Conservation (phyloP, 805 yeast genomes). For the Yarrowia sp. region DNA sequence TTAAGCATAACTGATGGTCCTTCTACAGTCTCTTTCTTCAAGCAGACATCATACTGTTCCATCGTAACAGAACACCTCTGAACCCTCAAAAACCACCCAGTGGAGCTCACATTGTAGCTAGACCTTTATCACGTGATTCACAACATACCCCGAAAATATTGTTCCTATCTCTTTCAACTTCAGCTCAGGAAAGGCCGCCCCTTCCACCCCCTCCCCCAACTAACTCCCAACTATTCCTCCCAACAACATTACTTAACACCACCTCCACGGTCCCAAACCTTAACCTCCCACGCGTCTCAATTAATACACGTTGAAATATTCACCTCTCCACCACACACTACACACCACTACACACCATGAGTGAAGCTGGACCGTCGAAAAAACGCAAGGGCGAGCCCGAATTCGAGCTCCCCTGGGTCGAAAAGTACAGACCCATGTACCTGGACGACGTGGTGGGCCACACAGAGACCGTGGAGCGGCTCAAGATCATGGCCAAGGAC, state of each 20-base stretch:
- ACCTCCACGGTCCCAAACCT: background rate
- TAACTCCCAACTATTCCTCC: background rate
- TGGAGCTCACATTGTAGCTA: no score
- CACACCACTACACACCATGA: background rate
- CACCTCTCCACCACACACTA: background rate
- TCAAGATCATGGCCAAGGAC: slow-evolving; percentile 79
- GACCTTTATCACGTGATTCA: no score
- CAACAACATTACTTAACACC: background rate
- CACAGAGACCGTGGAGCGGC: slow-evolving; percentile 79
- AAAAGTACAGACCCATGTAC: slow-evolving; percentile 82
- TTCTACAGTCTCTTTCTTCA: no score
- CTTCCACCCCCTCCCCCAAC: background rate
- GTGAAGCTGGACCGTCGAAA: slow-evolving; percentile 25
- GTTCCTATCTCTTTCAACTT: no score
- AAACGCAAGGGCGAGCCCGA: slow-evolving; percentile 13
- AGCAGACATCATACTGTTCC: no score
- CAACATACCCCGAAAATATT: no score
- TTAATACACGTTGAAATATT: slow-evolving; percentile 12
- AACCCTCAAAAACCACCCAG: no score
- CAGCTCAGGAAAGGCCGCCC: background rate
- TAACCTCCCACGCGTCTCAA: background rate
- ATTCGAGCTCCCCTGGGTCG: slow-evolving; percentile 58
- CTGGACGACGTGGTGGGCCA: slow-evolving; percentile 91
- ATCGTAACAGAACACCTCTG: no score
- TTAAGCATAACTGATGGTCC: no score